phyloP scores from a whole-genome alignment of 176 grass and related monocot genomes.

The Panicum miliaceum region DNA sequence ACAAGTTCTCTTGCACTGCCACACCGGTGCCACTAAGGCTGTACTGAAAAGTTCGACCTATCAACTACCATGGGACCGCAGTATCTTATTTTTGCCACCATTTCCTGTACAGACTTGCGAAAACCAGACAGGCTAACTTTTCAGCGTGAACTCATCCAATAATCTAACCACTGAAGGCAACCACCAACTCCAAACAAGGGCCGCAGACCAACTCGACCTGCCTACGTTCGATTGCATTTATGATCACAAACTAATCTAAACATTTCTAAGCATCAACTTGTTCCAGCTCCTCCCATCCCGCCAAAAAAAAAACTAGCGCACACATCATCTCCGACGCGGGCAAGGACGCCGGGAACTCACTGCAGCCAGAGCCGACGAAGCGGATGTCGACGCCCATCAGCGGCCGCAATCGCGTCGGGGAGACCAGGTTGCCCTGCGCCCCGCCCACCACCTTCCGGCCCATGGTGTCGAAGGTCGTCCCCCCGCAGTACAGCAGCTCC shows the following conservation, averaged over 20 bases:
- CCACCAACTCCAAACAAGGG: background rate
- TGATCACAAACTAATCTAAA: background rate
- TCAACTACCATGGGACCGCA: background rate
- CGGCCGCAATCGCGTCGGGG: slow-evolving; percentile 75
- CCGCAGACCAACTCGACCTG: background rate
- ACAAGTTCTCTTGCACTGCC: background rate
- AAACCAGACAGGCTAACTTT: background rate
- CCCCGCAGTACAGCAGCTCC: slow-evolving; percentile 89
- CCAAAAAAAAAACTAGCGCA: background rate
- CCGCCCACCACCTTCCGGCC: slow-evolving; percentile 60
- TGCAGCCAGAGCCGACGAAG: slow-evolving; percentile 87
- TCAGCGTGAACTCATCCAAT: slow-evolving; percentile 6
- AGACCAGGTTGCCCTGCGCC: slow-evolving; percentile 62
- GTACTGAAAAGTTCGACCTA: background rate
- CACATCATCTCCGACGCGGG: background rate
- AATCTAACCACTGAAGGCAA: background rate
- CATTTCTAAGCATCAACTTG: background rate
- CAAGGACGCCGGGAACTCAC: slow-evolving; percentile 47
- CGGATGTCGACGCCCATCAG: slow-evolving; percentile 83
- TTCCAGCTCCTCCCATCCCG: background rate
- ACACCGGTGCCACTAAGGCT: background rate
- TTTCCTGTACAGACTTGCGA: background rate
- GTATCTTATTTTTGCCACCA: background rate
- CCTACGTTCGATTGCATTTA: background rate
- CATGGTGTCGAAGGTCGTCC: slow-evolving; percentile 71